Evolutionary conservation across 768 basidiomycete species (phyloP).

Genomic region (Collybia nuda): DNA sequence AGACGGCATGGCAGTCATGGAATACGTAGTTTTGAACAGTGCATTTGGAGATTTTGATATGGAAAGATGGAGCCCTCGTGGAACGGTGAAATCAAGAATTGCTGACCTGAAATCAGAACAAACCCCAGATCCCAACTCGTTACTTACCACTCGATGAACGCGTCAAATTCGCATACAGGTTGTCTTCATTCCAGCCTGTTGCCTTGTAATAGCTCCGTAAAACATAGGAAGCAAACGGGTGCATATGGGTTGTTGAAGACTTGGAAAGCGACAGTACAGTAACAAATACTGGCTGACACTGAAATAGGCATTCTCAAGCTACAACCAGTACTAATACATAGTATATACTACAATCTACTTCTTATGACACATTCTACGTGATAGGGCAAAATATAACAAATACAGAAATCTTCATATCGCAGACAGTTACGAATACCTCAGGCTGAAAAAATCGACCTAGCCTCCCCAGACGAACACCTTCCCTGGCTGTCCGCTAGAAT

Average conservation of each 20-base stretch:
- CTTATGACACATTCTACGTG: too few species aligned
- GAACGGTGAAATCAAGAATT: conserved; percentile 89
- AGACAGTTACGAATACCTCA: too few species aligned
- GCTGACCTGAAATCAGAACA: conserved; percentile 43
- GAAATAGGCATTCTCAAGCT: too few species aligned
- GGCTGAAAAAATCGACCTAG: too few species aligned
- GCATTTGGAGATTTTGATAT: conserved; percentile 88
- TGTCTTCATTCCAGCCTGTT: conserved; percentile 98
- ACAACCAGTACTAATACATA: too few species aligned
- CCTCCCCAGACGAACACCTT: background rate
- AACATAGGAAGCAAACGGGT: conserved; percentile 86
- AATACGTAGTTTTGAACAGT: conserved; percentile 86
- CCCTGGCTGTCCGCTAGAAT: background rate
- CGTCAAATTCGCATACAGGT: conserved; percentile 87
- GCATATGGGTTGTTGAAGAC: conserved; percentile 45
- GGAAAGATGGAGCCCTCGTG: conserved; percentile 74
- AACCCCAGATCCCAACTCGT: background rate
- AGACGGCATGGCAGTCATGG: conserved; percentile 91
- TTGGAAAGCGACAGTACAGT: too few species aligned
- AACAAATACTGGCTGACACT: too few species aligned
- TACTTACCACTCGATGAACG: conserved; percentile 80
- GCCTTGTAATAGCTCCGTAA: conserved; percentile 85
- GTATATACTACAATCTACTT: too few species aligned
- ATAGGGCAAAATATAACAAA: too few species aligned
- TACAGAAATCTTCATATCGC: too few species aligned